phyloP scores from a whole-genome alignment of 208 protist species.

The Phytomonas sp. region DNA sequence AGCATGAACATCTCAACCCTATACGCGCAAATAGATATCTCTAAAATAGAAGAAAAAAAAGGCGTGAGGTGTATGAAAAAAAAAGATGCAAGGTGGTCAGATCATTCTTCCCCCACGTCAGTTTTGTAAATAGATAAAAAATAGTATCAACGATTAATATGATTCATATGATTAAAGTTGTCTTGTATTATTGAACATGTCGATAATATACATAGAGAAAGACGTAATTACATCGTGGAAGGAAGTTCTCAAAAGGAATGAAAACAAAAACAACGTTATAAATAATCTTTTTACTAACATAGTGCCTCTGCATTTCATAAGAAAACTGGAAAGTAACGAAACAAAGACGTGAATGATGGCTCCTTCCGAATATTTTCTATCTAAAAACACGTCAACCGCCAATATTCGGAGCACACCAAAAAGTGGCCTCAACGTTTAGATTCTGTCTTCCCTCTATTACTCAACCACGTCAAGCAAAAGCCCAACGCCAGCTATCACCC shows the following conservation, averaged over 20 bases:
- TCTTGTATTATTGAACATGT: slow-evolving; percentile 5
- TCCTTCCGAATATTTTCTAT: slow-evolving; percentile 1
- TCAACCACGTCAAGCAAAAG: slow-evolving; percentile 94
- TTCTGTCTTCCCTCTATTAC: slow-evolving; percentile 33
- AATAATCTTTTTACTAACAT: neutral
- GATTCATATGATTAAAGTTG: neutral
- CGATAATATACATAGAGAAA: neutral
- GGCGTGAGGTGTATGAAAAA: slow-evolving; percentile 9
- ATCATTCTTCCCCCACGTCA: neutral
- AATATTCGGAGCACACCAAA: neutral
- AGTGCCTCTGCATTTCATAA: neutral
- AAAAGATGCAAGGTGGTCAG: neutral
- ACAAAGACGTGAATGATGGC: neutral
- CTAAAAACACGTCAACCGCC: neutral
- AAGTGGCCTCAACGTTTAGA: neutral
- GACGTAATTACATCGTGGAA: neutral
- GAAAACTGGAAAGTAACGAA: neutral
- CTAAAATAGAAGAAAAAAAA: slow-evolving; percentile 2
- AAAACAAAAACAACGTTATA: neutral
- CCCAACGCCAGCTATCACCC: slow-evolving; percentile 96
- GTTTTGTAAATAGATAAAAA: neutral
- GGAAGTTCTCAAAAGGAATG: neutral
- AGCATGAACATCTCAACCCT: neutral
- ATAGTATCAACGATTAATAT: neutral
- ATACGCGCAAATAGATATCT: neutral